Evolutionary conservation across 441 rosid genomes (phyloP), one percentile per base, ranked within the genome.

Genomic region (Daphne laureola): DNA sequence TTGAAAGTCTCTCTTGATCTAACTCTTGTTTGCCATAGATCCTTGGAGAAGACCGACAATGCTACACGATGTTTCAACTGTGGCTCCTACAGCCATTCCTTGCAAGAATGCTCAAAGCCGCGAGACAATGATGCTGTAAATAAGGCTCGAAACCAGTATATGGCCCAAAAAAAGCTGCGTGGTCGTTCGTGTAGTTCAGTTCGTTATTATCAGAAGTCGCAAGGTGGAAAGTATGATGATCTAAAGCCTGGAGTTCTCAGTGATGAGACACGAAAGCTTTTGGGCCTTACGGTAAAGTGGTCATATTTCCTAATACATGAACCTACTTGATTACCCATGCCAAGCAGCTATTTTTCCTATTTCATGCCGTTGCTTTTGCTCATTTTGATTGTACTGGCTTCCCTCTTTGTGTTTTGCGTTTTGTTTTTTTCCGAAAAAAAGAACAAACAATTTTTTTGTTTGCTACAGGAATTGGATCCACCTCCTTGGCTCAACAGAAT

Each of bases 401-500:
- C 51, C 3, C 21, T 13, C 44, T 21, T 4, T 36, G n/a, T 9
- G 3, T 54, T 9, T 42, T 35, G 51, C 5, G 17, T 4, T 53
- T 13, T 54, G 47, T 35, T 53, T 43, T 17, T 40, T 54, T 5
- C 40, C 40, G 35, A 31, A 21, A 21, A 21, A 18, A 21, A 21
- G 3, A 21, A 21, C 25, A 21, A 21, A 21, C 25, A 21, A 21
- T 0, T 21, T 21, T 21, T 61, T 36, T 52, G 40, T 31, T 21
- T 11, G 27, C 15, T 62, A 14, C 68, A 94, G 98, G 98, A 87
- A 70, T 81, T 87, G 11, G 98, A 94, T 69, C 98, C 99, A 59
- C 99, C 98, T 43, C 99, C 99, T 14, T 94, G 96, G 98, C 94
- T 90, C 57, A 57, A 78, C 73, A 86, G 95, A 70, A 94, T 94